Base-by-base conservation (phyloP, 2,329 filamentous ascomycete species). In the Thermoascus crustaceus region DNA sequence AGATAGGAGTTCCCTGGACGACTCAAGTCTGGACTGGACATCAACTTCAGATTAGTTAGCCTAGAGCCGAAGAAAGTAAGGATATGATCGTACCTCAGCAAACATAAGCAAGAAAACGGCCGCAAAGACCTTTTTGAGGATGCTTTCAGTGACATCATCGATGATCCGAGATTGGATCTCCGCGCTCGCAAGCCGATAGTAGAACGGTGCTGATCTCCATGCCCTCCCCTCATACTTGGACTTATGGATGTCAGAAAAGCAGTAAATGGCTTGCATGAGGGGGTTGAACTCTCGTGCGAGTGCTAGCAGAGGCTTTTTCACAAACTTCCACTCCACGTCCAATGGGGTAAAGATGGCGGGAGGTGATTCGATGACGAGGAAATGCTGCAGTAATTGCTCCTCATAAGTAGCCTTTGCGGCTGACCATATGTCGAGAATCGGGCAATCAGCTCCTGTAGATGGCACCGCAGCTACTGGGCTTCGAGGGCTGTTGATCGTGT, bases 71-170 rank as follows among this genome's bases (percentile, higher is more conserved):
- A 29, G 18, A 31, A 27, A 29, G 6, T 6, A 22, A 18, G 13
- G 13, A 6, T n/a, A 10, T 20, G 5, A 34, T 40, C 45, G 21
- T 43, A 59, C 56, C 49, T 60, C 56, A n/a, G 55, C 51, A 34
- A 60, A 26, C 54, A 60, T 60, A 13, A 60, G 44, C 21, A 60
- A 45, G 24, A 60, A 52, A 7, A 59, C 46, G 7, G 54, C 38
- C 4, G 48, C 44, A 38, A 57, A 54, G 1, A 54, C 26, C 25
- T 45, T 48, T 37, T 48, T 44, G 34, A 59, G 34, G 2, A 35
- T 47, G 6, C 42, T 21, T 13, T 54, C 48, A 14, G 35, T 24
- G 25, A 58, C 44, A 8, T 55, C 49, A 3, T 48, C 51, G 6
- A 49, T 39, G 3, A 58, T 34, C 36, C 40, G 52, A 4, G 47